phyloP scores from a whole-genome alignment of 306 rosid species.

The Vicia villosa region DNA sequence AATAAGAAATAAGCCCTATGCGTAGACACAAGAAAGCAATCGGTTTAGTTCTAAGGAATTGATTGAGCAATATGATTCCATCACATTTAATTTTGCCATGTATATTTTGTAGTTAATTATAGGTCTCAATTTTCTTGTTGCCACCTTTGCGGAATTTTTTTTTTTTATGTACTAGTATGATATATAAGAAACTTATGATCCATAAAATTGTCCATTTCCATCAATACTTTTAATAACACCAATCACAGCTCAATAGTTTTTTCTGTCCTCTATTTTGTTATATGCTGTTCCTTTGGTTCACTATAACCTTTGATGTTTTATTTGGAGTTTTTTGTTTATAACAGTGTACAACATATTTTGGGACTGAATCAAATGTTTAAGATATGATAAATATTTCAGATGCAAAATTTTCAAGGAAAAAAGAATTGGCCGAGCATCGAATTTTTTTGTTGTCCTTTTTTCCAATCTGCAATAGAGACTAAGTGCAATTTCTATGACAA shows the following conservation, averaged over 20 bases:
- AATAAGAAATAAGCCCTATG: conserved; percentile 55
- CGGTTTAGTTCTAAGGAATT: conserved; percentile 38
- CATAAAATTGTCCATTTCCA: conserved; percentile 32
- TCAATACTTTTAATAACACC: not conserved
- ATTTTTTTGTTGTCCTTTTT: too few species aligned
- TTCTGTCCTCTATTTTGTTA: not conserved
- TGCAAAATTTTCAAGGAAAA: too few species aligned
- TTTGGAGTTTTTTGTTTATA: too few species aligned
- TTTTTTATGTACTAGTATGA: conserved; percentile 28
- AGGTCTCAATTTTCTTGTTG: conserved; percentile 38
- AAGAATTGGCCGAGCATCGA: too few species aligned
- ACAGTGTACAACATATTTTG: too few species aligned
- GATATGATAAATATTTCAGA: too few species aligned
- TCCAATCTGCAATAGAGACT: too few species aligned
- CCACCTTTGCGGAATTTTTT: conserved; percentile 27
- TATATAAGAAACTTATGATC: conserved; percentile 22
- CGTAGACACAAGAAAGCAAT: conserved; percentile 12
- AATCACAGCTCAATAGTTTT: too few species aligned
- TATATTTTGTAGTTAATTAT: conserved; percentile 36
- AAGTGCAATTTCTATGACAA: too few species aligned
- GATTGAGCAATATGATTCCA: conserved; percentile 32
- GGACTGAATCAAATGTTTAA: too few species aligned
- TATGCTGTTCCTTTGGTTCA: not conserved
- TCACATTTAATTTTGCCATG: conserved; percentile 26
- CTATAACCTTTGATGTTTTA: too few species aligned